Base-by-base conservation (phyloP, 1,139 yeast species). In the Candida labiduridarum region DNA sequence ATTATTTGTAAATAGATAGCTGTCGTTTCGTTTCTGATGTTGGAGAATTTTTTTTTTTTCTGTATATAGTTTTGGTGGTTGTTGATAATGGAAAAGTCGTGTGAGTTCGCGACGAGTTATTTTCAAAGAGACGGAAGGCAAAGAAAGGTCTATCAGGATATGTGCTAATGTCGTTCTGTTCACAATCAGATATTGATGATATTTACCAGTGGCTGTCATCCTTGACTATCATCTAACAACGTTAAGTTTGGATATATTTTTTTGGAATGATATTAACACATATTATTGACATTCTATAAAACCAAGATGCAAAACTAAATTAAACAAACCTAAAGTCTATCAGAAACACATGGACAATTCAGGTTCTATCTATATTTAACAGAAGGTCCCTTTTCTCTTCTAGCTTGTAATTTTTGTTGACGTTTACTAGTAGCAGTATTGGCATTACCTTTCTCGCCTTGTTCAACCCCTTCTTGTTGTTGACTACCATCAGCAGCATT, bases 331-430 rank as follows among this genome's bases (percentile, higher is more conserved):
- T 14, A 34, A 14, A 14, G 36, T 34, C 36, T 14, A 34, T 34
- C n/a, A 31, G 15, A 31, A 25, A 25, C 6, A 25, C 29, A 25
- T 25, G 29, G 29, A 25, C 10, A 25, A 8, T 25, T 25, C 2
- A 25, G 29, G 4, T 5, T 27, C 31, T 49, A 67, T 54, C 71
- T 63, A 48, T 69, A 69, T 49, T 57, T 65, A 33, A 65, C 62
- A 50, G 59, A 57, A 46, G 59, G 69, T 16, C 68, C 65, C 60
- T 75, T 76, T 44, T 74, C 77, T 38, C 70, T 68, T 52, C 81
- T 68, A 35, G 74, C 74, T 55, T 79, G 80, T 55, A 77, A 56
- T 59, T 80, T 80, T 15, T 71, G 64, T 54, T 79, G 83, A 61
- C 84, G 72, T 57, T 78, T 79, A 54, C 81, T 75, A 61, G 74